Conservation (phyloP, 2,329 filamentous ascomycete genomes). For the Aureobasidium lini region DNA sequence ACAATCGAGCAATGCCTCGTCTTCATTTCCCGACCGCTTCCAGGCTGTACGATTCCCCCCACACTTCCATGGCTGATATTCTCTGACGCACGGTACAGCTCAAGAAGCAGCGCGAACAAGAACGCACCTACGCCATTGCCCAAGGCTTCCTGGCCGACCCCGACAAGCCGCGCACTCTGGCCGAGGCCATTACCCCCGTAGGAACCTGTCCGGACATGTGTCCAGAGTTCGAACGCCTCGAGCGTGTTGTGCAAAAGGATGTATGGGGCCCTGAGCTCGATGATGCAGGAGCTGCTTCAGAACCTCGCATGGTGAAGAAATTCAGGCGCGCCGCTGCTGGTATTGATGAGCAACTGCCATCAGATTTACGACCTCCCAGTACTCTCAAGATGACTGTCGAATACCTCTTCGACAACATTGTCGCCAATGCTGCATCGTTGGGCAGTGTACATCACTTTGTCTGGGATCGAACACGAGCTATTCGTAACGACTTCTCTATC, state of each 20-base stretch:
- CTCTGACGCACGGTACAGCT: slow-evolving; percentile 25
- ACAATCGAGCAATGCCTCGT: slow-evolving; percentile 4
- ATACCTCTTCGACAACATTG: slow-evolving; percentile 39
- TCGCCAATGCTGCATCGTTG: slow-evolving; percentile 43
- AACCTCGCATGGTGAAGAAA: slow-evolving; percentile 55
- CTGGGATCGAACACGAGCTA: slow-evolving; percentile 58
- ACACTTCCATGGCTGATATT: not conserved
- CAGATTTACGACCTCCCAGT: slow-evolving; percentile 53
- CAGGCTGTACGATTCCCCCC: slow-evolving; percentile 8
- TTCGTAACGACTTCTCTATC: slow-evolving; percentile 59
- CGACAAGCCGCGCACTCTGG: slow-evolving; percentile 51
- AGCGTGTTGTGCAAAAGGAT: slow-evolving; percentile 55
- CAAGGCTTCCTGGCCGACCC: slow-evolving; percentile 51
- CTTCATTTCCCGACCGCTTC: slow-evolving; percentile 10
- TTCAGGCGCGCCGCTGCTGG: slow-evolving; percentile 57
- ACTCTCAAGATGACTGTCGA: slow-evolving; percentile 38
- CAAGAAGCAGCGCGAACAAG: slow-evolving; percentile 42
- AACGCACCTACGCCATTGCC: slow-evolving; percentile 45
- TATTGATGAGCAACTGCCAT: slow-evolving; percentile 55
- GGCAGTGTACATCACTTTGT: slow-evolving; percentile 54
- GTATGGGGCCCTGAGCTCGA: slow-evolving; percentile 49
- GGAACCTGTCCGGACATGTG: slow-evolving; percentile 59
- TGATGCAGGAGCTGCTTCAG: slow-evolving; percentile 32
- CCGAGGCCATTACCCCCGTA: slow-evolving; percentile 53
- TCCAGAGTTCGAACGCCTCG: slow-evolving; percentile 54